phyloP scores from a whole-genome alignment of 768 basidiomycete genomes.

The Kwoniella sp. region DNA sequence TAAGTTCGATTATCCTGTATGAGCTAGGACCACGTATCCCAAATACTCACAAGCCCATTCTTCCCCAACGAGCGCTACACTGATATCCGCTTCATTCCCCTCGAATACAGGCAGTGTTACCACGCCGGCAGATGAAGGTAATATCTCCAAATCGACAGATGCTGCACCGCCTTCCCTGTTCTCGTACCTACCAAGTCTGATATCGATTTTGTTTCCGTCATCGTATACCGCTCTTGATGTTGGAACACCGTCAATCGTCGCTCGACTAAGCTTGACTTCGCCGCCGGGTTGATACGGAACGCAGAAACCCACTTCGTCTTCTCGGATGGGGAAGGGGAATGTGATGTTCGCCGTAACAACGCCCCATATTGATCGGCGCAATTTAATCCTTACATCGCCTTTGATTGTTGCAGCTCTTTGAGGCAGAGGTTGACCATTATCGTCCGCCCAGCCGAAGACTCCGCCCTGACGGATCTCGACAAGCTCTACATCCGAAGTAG shows the following conservation, averaged over 20 bases:
- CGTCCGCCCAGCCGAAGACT: constrained; percentile 23
- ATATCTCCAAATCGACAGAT: constrained; percentile 23
- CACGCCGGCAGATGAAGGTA: not conserved
- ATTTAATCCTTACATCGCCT: constrained; percentile 22
- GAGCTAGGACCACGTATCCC: not conserved
- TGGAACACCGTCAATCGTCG: constrained; percentile 13
- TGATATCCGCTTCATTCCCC: constrained; percentile 15
- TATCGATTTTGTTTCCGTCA: constrained; percentile 2
- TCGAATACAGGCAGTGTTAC: constrained; percentile 23
- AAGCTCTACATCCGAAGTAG: not conserved
- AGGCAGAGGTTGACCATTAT: constrained; percentile 1
- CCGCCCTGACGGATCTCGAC: constrained; percentile 14
- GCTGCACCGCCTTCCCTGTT: constrained; percentile 4
- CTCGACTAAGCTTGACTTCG: constrained; percentile 12
- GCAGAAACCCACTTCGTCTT: constrained; percentile 19
- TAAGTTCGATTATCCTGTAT: not conserved
- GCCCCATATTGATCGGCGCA: constrained; percentile 18
- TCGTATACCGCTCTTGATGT: constrained; percentile 2
- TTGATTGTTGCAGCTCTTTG: constrained; percentile 1
- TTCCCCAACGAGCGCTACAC: constrained; percentile 26
- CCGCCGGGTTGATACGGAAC: not conserved
- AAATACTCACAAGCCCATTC: constrained; percentile 31
- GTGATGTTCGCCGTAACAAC: not conserved
- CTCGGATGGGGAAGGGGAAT: constrained; percentile 21
- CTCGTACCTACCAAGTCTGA: constrained; percentile 2